phyloP scores from a whole-genome alignment of 2,329 filamentous ascomycete species.

The Verticillium isaacii region DNA sequence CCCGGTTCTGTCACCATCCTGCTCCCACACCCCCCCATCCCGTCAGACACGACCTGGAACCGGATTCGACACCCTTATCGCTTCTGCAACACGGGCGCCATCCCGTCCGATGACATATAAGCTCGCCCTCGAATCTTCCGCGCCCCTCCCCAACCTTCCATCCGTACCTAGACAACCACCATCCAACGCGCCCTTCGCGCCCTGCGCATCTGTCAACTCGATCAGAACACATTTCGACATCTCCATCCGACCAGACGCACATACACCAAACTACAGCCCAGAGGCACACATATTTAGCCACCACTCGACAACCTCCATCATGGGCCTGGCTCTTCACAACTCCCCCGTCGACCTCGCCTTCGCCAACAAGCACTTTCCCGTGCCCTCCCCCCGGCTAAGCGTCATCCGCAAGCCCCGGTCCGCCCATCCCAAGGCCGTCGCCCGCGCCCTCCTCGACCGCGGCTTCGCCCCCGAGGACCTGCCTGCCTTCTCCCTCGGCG shows the following conservation, averaged over 20 bases:
- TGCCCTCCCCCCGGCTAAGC: background rate
- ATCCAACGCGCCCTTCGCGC: background rate
- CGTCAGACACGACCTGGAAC: background rate
- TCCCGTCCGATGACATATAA: background rate
- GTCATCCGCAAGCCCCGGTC: background rate
- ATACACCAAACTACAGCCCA: background rate
- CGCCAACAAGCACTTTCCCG: background rate
- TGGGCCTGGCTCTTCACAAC: constrained; percentile 10
- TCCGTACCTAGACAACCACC: background rate
- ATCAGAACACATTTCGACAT: background rate
- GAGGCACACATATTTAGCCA: background rate
- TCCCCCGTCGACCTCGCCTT: background rate
- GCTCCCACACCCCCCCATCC: background rate
- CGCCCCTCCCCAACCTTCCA: background rate
- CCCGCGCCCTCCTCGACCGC: constrained; percentile 1
- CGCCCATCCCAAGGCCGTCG: background rate
- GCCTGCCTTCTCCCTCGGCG: background rate
- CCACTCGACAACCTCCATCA: background rate
- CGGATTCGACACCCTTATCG: background rate
- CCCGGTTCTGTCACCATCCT: background rate
- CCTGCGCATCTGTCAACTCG: background rate
- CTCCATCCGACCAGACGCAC: background rate
- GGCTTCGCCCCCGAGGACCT: background rate
- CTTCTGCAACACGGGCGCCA: no score
- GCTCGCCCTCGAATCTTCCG: background rate